A percentile compares a stretch with the other conserved stretches of the same genome.
phyloP scores from a whole-genome alignment of 2,329 filamentous ascomycete genomes.

The Diplodia corticola region DNA sequence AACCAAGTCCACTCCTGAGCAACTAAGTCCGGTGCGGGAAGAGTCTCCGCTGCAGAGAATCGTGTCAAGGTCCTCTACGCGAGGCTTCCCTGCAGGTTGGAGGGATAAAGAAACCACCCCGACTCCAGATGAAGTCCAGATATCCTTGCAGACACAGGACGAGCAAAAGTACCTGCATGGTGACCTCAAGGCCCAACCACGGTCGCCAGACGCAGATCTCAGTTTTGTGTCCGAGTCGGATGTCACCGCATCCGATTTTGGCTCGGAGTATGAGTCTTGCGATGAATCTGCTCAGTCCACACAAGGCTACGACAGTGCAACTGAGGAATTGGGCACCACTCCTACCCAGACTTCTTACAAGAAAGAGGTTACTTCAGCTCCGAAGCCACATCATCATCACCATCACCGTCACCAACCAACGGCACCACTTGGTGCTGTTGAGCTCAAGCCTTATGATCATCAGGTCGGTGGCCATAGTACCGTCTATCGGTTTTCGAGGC shows the following conservation, averaged over 20 bases:
- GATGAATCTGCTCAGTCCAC: slow-evolving; percentile 46
- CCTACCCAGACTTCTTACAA: slow-evolving; percentile 32
- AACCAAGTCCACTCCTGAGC: slow-evolving; percentile 13
- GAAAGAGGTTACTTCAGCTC: slow-evolving; percentile 24
- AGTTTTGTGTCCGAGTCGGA: slow-evolving; percentile 23
- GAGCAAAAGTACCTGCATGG: slow-evolving; percentile 62
- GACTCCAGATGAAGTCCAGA: slow-evolving; percentile 58
- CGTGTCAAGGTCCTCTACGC: slow-evolving; percentile 14
- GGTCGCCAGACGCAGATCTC: slow-evolving; percentile 38
- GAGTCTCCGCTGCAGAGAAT: slow-evolving; percentile 5
- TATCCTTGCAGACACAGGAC: slow-evolving; percentile 61
- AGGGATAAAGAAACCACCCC: slow-evolving; percentile 20
- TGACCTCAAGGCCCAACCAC: slow-evolving; percentile 49
- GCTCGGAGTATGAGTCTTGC: slow-evolving; percentile 45
- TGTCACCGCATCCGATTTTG: slow-evolving; percentile 35
- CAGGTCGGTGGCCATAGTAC: slow-evolving; percentile 97
- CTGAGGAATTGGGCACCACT: slow-evolving; percentile 52
- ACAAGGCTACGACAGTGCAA: slow-evolving; percentile 51
- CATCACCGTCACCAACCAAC: slow-evolving; percentile 41
- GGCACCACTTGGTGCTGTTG: slow-evolving; percentile 81
- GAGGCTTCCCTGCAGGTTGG: slow-evolving; percentile 8
- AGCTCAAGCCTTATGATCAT: slow-evolving; percentile 94
- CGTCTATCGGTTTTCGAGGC: slow-evolving; percentile 90
- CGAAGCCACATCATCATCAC: slow-evolving; percentile 33
- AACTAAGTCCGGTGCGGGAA: slow-evolving; percentile 12